Percentiles rank a stretch among this genome's conserved stretches.
Evolutionary conservation across 2,329 filamentous ascomycete species (phyloP).

Genomic region (Curvularia sp.): DNA sequence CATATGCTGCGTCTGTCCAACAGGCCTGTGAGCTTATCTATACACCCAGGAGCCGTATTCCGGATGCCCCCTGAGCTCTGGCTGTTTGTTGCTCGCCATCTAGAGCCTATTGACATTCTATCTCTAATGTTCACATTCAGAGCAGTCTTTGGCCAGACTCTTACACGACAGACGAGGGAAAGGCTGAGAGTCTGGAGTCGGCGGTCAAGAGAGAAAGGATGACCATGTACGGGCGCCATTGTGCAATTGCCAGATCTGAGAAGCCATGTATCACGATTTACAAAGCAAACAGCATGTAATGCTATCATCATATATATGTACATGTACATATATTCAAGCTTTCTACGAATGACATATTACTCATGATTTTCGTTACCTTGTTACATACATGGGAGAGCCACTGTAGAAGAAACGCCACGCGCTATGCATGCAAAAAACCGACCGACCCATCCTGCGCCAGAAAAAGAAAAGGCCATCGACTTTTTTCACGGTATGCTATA

Average conservation of each 20-base stretch:
- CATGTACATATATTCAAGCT: neutral
- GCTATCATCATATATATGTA: neutral
- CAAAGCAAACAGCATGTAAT: neutral
- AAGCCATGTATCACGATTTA: neutral
- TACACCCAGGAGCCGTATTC: conserved; percentile 9
- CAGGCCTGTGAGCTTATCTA: neutral
- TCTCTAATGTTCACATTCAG: conserved; percentile 48
- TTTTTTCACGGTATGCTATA: neutral
- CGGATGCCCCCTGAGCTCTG: conserved; percentile 53
- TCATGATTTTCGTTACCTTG: neutral
- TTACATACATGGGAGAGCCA: conserved; percentile 1
- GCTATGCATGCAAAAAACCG: conserved; percentile 24
- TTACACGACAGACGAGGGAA: conserved; percentile 21
- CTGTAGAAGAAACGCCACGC: conserved; percentile 22
- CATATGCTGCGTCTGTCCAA: conserved; percentile 30
- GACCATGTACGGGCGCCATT: neutral
- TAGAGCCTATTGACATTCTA: conserved; percentile 50
- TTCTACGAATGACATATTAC: neutral
- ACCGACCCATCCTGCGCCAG: conserved; percentile 6
- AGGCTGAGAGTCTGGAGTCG: conserved; percentile 29
- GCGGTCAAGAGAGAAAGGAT: conserved; percentile 14
- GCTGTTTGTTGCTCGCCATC: conserved; percentile 49
- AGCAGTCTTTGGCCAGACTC: conserved; percentile 25
- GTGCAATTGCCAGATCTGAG: neutral
- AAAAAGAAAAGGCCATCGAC: conserved; percentile 1